phyloP scores from a whole-genome alignment of 306 rosid species.

The Inga laurina region DNA sequence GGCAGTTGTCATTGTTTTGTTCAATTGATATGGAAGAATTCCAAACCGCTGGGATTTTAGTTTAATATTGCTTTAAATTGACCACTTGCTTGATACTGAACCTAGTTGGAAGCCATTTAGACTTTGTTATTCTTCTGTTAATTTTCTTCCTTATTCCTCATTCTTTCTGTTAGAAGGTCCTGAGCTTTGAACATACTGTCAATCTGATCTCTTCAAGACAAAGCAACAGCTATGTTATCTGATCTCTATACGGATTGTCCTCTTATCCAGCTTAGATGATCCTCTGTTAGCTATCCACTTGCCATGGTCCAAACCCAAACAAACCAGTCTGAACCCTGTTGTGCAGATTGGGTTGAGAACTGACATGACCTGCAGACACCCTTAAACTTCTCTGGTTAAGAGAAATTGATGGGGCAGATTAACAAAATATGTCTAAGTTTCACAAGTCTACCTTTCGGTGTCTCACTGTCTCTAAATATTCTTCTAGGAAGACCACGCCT shows the following conservation, averaged over 20 bases:
- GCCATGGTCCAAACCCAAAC: not conserved
- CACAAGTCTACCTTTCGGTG: not conserved
- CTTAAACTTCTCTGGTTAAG: not conserved
- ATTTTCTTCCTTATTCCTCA: not conserved
- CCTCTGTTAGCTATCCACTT: not conserved
- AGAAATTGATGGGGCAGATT: not conserved
- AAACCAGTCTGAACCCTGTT: not conserved
- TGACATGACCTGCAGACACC: not conserved
- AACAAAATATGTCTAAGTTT: not conserved
- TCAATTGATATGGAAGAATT: slow-evolving; percentile 2
- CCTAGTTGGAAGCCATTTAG: not conserved
- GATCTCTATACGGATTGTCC: not conserved
- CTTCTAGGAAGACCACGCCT: not conserved
- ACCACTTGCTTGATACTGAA: not conserved
- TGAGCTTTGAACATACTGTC: not conserved
- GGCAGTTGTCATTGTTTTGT: not conserved
- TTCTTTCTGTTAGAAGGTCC: not conserved
- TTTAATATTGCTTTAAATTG: not conserved
- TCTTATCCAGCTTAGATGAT: slow-evolving; percentile 4
- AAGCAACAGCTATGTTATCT: not conserved
- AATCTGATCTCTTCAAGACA: not conserved
- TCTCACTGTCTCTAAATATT: too few relatives aligned
- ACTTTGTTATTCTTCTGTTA: not conserved
- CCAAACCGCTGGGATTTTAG: slow-evolving; percentile 1
- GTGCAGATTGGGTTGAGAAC: not conserved